Conservation (phyloP, 768 basidiomycete genomes). For the Suillus spraguei region DNA sequence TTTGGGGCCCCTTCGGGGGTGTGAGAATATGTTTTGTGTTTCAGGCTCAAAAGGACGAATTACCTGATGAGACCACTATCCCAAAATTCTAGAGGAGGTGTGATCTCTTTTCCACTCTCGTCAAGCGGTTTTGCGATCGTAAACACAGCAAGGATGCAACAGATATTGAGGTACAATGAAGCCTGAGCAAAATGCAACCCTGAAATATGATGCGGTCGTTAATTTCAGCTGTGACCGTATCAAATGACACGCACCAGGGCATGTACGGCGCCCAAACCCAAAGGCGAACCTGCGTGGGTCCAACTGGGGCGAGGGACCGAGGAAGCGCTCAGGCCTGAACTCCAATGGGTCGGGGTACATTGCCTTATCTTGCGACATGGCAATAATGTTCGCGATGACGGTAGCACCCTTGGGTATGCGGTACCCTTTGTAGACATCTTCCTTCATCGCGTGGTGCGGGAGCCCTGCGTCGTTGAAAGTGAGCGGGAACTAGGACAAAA, state of each 20-base stretch:
- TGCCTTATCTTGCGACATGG: slow-evolving; percentile 14
- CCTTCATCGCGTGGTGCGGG: neutral
- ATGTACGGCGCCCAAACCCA: slow-evolving; percentile 22
- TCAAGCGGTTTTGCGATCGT: slow-evolving; percentile 39
- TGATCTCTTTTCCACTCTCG: slow-evolving; percentile 7
- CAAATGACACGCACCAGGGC: slow-evolving; percentile 16
- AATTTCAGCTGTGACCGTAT: neutral
- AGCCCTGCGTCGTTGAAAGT: neutral
- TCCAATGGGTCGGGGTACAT: slow-evolving; percentile 49
- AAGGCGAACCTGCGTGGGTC: slow-evolving; percentile 18
- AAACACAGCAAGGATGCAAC: slow-evolving; percentile 41
- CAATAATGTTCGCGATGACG: neutral
- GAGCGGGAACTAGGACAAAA: neutral
- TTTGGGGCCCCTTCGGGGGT: neutral
- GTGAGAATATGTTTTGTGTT: neutral
- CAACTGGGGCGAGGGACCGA: slow-evolving; percentile 22
- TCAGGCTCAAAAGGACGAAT: neutral
- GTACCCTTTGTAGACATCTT: slow-evolving; percentile 25
- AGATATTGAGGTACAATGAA: slow-evolving; percentile 38
- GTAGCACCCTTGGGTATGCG: neutral
- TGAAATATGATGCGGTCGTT: neutral
- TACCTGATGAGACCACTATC: neutral
- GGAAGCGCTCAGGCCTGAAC: slow-evolving; percentile 52
- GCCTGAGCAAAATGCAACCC: slow-evolving; percentile 32
- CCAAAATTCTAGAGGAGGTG: neutral